Conservation (phyloP, 768 basidiomycete genomes). For the Sistotremastrum niveocremeum region DNA sequence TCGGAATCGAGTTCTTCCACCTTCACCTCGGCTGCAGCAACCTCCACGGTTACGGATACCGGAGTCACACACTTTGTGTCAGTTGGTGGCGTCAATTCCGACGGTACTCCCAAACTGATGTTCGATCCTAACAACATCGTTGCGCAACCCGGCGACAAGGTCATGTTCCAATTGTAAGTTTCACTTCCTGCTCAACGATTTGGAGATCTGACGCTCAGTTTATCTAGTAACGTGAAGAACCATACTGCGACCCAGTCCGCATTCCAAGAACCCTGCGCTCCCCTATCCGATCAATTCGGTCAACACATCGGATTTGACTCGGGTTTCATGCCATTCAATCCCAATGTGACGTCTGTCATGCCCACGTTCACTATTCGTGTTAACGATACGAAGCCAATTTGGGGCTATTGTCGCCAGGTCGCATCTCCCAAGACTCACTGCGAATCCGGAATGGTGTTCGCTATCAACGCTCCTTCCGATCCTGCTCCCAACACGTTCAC, state of each 20-base stretch:
- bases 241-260: slow-evolving; percentile 14
- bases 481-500: too few species aligned
- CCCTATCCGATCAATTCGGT: slow-evolving; percentile 3
- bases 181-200: too few species aligned
- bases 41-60: too few species aligned
- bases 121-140: slow-evolving; percentile 7
- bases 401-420: slow-evolving; percentile 8
- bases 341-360: slow-evolving; percentile 2
- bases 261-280: slow-evolving; percentile 11
- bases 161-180: slow-evolving; percentile 5
- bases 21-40: too few species aligned
- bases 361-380: slow-evolving; percentile 6
- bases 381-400: slow-evolving; percentile 7
- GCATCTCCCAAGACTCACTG: slow-evolving; percentile 9
- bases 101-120: background rate
- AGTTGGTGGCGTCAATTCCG: too few species aligned
- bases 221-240: slow-evolving; percentile 5
- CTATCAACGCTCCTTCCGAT: slow-evolving; percentile 5
- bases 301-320: slow-evolving; percentile 9
- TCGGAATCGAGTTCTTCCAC: too few species aligned
- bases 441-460: slow-evolving; percentile 14
- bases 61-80: too few species aligned
- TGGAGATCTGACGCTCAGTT: too few species aligned
- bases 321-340: slow-evolving; percentile 9
- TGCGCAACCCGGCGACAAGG: slow-evolving; percentile 6